Evolutionary conservation across 2,329 filamentous ascomycete species (phyloP).

Genomic region (Penicillium sp.): DNA sequence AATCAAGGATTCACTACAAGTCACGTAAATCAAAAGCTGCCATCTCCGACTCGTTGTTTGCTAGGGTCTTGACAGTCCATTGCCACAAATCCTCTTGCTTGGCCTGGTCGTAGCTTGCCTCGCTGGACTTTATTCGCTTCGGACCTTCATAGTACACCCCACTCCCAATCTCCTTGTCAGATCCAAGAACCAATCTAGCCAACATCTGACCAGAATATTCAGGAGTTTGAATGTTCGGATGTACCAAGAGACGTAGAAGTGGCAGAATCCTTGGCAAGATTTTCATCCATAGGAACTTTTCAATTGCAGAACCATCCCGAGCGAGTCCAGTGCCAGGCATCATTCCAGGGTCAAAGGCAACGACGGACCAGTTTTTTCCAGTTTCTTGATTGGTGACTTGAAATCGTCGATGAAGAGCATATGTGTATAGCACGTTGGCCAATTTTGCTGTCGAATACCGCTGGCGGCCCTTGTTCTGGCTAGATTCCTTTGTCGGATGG

Average conservation of each 20-base stretch:
- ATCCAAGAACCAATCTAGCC: slow-evolving; percentile 37
- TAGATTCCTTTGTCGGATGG: slow-evolving; percentile 29
- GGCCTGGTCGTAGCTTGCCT: slow-evolving; percentile 40
- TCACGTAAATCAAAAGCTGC: not conserved
- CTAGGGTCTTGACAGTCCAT: slow-evolving; percentile 43
- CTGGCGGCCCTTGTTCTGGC: slow-evolving; percentile 31
- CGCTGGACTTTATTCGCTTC: slow-evolving; percentile 39
- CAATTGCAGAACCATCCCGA: slow-evolving; percentile 27
- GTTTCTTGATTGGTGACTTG: slow-evolving; percentile 12
- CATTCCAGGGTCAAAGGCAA: slow-evolving; percentile 45
- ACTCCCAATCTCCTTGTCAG: slow-evolving; percentile 29
- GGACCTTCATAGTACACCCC: slow-evolving; percentile 45
- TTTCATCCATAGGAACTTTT: slow-evolving; percentile 32
- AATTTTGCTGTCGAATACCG: slow-evolving; percentile 47
- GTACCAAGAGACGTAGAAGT: slow-evolving; percentile 31
- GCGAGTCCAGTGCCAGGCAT: slow-evolving; percentile 47
- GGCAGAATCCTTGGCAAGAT: slow-evolving; percentile 36
- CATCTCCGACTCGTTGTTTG: slow-evolving; percentile 7
- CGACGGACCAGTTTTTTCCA: slow-evolving; percentile 36
- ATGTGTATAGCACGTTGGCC: slow-evolving; percentile 47
- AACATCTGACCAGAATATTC: slow-evolving; percentile 40
- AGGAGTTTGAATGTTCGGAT: slow-evolving; percentile 36
- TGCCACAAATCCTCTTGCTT: slow-evolving; percentile 50
- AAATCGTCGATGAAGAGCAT: slow-evolving; percentile 41
- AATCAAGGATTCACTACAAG: not conserved